These are phyloP conservation scores for Venturiaceae sp. DNA, from an alignment of 2,329 filamentous ascomycete species.

Conservation along the genomic window DNA sequence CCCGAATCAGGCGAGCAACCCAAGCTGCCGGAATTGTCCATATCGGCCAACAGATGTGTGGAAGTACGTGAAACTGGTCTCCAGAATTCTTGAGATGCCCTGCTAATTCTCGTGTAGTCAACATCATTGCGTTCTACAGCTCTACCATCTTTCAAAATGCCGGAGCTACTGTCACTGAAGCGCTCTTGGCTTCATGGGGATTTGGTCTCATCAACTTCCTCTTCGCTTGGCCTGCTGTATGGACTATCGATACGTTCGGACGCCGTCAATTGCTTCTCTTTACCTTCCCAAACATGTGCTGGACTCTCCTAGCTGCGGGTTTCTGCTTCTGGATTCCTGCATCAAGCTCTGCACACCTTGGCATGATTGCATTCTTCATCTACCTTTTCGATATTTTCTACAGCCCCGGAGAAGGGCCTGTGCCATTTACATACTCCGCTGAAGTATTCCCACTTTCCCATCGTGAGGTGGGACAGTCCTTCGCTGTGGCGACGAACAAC, in stretches of 20 bases:
- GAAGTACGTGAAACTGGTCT: slow-evolving; percentile 35
- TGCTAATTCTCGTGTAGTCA: slow-evolving; percentile 14
- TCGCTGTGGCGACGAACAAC: slow-evolving; percentile 56
- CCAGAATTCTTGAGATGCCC: too few relatives aligned
- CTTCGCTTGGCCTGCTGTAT: slow-evolving; percentile 49
- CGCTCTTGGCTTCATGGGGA: slow-evolving; percentile 46
- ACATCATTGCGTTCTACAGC: slow-evolving; percentile 41
- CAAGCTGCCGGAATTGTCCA: slow-evolving; percentile 71
- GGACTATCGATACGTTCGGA: slow-evolving; percentile 50
- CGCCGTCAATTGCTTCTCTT: slow-evolving; percentile 35
- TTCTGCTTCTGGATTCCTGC: slow-evolving; percentile 42
- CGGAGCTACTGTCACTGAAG: slow-evolving; percentile 28
- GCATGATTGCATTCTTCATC: slow-evolving; percentile 46
- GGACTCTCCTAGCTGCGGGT: slow-evolving; percentile 36
- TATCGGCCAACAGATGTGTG: slow-evolving; percentile 56
- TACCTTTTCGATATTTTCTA: slow-evolving; percentile 42
- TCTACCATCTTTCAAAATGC: slow-evolving; percentile 40
- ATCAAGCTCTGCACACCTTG: slow-evolving; percentile 29
- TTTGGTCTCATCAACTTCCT: slow-evolving; percentile 51
- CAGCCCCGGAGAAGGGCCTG: slow-evolving; percentile 37
- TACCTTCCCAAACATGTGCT: slow-evolving; percentile 42
- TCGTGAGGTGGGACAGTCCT: slow-evolving; percentile 62
- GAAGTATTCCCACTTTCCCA: slow-evolving; percentile 64
- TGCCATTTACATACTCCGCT: slow-evolving; percentile 59
- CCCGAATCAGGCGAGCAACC: slow-evolving; percentile 61